Percentiles rank a stretch among this genome's conserved stretches.
Conservation (phyloP, 2,329 filamentous ascomycete genomes). For the Didymella pomorum region DNA sequence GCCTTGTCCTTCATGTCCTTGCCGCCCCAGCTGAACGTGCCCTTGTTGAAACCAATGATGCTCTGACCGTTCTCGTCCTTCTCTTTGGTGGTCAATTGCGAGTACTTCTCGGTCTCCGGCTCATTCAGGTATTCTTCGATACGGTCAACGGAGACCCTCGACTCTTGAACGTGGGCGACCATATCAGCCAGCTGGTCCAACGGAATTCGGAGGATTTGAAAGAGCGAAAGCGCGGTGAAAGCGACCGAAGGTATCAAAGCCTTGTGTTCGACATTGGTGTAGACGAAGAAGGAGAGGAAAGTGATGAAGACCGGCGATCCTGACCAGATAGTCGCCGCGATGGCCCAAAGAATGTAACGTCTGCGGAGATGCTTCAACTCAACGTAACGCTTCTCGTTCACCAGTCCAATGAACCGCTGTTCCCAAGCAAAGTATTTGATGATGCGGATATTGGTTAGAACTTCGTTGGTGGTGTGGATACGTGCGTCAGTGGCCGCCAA, state of each 20-base stretch:
- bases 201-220: constrained; percentile 90
- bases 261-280: constrained; percentile 89
- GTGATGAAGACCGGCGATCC: constrained; percentile 94
- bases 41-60: constrained; percentile 83
- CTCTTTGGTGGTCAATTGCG: constrained; percentile 77
- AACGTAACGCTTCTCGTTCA: constrained; percentile 83
- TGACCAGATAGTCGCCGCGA: constrained; percentile 94
- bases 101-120: constrained; percentile 95
- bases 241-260: constrained; percentile 89
- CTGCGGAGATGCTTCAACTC: constrained; percentile 82
- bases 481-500: constrained; percentile 93
- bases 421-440: constrained; percentile 99
- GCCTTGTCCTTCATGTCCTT: constrained; percentile 62
- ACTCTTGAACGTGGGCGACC: constrained; percentile 97
- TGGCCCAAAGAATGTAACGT: constrained; percentile 89
- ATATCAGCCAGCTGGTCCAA: constrained; percentile 97
- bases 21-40: constrained; percentile 88
- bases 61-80: constrained; percentile 72
- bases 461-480: constrained; percentile 96
- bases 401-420: constrained; percentile 82
- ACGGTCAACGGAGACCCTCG: constrained; percentile 95
- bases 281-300: constrained; percentile 93
- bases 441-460: constrained; percentile 95
- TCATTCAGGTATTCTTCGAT: constrained; percentile 93
- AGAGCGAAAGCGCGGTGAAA: constrained; percentile 95